Conservation (phyloP, 257 asterid genomes). For the Salvia hispanica region DNA sequence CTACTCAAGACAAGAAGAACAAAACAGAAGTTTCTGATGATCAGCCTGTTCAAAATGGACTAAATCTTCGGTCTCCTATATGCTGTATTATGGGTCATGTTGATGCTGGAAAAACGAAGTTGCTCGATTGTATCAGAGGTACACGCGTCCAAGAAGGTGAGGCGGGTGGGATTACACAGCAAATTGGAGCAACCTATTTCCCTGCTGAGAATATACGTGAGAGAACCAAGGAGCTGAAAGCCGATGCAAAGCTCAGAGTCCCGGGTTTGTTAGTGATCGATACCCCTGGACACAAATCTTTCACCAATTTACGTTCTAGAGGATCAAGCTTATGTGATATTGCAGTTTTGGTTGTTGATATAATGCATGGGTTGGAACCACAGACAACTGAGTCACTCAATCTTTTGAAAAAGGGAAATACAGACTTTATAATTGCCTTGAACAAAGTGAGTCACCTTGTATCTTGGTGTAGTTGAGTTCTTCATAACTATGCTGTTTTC, state of each 20-base stretch:
- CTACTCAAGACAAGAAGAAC: conserved; percentile 2
- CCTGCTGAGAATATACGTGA: conserved; percentile 95
- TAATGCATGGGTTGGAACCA: conserved; percentile 98
- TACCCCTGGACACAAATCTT: conserved; percentile 98
- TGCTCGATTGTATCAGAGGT: conserved; percentile 95
- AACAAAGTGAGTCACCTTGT: conserved; percentile 66
- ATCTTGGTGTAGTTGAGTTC: conserved; percentile 8
- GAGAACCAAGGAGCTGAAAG: conserved; percentile 92
- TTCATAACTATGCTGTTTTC: conserved; percentile 4
- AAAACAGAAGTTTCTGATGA: conserved; percentile 32
- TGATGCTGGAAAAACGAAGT: conserved; percentile 96
- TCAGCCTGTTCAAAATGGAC: conserved; percentile 43
- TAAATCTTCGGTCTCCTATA: conserved; percentile 23
- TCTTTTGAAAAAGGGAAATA: conserved; percentile 87
- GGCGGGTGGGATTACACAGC: conserved; percentile 99
- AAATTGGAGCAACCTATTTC: conserved; percentile 97
- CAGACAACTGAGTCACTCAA: conserved; percentile 46
- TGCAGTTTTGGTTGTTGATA: conserved; percentile 94
- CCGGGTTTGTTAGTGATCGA: conserved; percentile 97
- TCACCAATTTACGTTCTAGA: conserved; percentile 84
- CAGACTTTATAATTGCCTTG: conserved; percentile 86
- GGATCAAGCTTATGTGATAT: conserved; percentile 97
- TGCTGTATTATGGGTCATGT: conserved; percentile 99
- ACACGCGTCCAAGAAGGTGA: conserved; percentile 99
- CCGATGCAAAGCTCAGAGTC: conserved; percentile 88